Evolutionary conservation across 352 stramenopile species (phyloP), one percentile per base, ranked within the genome.

Genomic region (Globisporangium orthogonon): DNA sequence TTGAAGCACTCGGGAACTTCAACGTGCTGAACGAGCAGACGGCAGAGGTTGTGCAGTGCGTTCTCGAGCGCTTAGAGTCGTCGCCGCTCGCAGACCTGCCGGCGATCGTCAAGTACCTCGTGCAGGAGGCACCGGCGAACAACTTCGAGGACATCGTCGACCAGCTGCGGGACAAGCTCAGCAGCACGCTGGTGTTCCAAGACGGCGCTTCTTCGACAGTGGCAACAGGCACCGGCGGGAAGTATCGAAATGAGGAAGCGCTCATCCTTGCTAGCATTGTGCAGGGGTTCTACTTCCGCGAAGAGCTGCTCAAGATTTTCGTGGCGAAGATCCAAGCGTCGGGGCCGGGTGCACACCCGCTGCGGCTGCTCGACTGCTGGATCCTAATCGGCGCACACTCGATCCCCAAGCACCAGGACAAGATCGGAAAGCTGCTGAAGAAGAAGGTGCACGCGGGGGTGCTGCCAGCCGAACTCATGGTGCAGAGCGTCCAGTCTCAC

Each of bases 1-100:
- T 88, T 40, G 73, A 88, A 45, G 78, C 76, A 33, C 63, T 88
- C 14, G 71, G 73, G 4, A 86, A 86, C 56, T 86, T 88, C 51
- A 79, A 83, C 52, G 67, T 86, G 23, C 51, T 66, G 17, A 75
- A 60, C 7, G 65, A 83, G 39, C 72, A 84, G 39, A 78, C 66
- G 0, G 56, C 59, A 0, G 54, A 67, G 4, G 70, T 85, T 7
- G 55, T 78, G 4, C 43, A 56, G 37, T 79, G 71, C 53, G 66
- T 86, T 10, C 62, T 86, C 1, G 71, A 83, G 54, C 69, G 74
- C 1, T 57, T 86, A 7, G 60, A 76, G 40, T 84, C 78, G 46
- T 82, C 74, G 33, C 67, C 70, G 29, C 54, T 83, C 1, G 35
- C 56, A 0, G 77, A 87, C 49, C 56, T 87, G 5, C 74, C 77